phyloP scores from a whole-genome alignment of 805 yeast species.

The Debaryomyces maramus region DNA sequence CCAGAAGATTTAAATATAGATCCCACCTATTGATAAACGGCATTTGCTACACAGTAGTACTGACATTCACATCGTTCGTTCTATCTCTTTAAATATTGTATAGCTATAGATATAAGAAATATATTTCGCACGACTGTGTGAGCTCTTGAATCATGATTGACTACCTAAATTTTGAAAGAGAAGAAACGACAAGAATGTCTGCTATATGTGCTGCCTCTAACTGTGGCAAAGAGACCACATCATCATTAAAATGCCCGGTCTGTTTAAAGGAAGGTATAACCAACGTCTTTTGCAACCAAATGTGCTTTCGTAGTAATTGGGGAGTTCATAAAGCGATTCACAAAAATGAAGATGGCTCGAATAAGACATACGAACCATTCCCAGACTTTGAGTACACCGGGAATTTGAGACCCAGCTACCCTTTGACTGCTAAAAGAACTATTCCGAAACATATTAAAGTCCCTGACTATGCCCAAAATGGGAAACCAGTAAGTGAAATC shows the following conservation, averaged over 20 bases:
- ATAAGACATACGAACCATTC: slow-evolving; percentile 75
- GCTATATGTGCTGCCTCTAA: slow-evolving; percentile 68
- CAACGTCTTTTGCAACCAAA: slow-evolving; percentile 75
- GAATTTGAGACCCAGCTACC: slow-evolving; percentile 72
- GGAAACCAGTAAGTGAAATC: slow-evolving; percentile 78
- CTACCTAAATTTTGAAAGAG: no score
- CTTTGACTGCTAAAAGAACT: slow-evolving; percentile 67
- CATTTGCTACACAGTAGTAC: no score
- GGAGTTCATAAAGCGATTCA: slow-evolving; percentile 75
- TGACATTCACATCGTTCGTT: no score
- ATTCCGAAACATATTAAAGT: slow-evolving; percentile 69
- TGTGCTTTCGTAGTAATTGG: slow-evolving; percentile 77
- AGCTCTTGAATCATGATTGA: no score
- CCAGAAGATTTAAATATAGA: slow-evolving; percentile 57
- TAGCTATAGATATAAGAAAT: no score
- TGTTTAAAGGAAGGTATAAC: slow-evolving; percentile 73
- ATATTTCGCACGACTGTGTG: no score
- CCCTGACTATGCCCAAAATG: slow-evolving; percentile 85
- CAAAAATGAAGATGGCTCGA: slow-evolving; percentile 49
- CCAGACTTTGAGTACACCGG: slow-evolving; percentile 79
- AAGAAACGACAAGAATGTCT: no score
- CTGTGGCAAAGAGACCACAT: slow-evolving; percentile 80
- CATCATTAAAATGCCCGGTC: slow-evolving; percentile 83
- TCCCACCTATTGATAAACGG: no score
- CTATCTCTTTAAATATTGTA: no score